Conservation (phyloP, 2,329 filamentous ascomycete species). For the Cercospora brassicicola region DNA sequence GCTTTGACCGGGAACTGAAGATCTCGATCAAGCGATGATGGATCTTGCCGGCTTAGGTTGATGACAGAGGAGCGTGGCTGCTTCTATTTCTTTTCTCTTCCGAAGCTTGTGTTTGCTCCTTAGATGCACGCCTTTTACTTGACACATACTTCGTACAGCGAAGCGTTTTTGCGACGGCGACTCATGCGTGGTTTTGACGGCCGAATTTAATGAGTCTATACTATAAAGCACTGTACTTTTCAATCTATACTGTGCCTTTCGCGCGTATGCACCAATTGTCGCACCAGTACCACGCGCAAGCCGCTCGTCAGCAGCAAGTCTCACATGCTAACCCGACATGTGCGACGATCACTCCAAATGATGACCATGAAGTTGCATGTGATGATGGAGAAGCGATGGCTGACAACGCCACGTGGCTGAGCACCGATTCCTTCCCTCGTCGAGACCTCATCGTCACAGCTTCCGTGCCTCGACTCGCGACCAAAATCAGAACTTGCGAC, state of each 20-base stretch:
- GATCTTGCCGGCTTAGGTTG: background rate
- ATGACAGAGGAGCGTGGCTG: background rate
- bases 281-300: background rate
- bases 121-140: background rate
- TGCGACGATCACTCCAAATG: background rate
- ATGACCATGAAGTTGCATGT: background rate
- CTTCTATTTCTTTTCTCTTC: background rate
- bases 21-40: slow-evolving; percentile 17
- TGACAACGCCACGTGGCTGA: background rate
- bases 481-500: slow-evolving; percentile 4
- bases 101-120: background rate
- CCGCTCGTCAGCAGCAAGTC: background rate
- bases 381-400: background rate
- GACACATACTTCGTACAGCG: background rate
- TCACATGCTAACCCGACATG: background rate
- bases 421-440: background rate
- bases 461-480: slow-evolving; percentile 4
- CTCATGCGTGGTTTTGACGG: background rate
- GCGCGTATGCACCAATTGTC: background rate
- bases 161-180: background rate
- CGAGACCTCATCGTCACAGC: background rate
- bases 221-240: background rate
- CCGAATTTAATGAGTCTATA: background rate
- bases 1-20: slow-evolving; percentile 14
- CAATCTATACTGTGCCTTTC: background rate